Conservation (phyloP, 352 stramenopile species). For the Phytophthora fragariaefolia region DNA sequence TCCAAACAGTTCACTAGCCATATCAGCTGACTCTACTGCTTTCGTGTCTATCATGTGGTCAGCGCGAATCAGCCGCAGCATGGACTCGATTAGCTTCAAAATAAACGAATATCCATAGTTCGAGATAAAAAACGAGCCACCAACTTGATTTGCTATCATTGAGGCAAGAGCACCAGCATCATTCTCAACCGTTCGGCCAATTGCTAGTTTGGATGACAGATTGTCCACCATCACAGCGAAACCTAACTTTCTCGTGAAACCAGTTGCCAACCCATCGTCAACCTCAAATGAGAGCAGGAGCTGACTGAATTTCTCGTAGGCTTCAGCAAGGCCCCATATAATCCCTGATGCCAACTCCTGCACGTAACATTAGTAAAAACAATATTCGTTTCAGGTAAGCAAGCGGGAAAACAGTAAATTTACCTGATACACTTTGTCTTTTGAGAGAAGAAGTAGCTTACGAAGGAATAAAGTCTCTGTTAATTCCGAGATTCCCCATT, state of each 20-base stretch:
- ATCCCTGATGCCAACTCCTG: constrained; percentile 28
- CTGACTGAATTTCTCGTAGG: constrained; percentile 25
- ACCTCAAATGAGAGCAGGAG: constrained; percentile 32
- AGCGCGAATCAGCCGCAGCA: constrained; percentile 9
- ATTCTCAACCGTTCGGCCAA: constrained; percentile 19
- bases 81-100: constrained; percentile 26
- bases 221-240: constrained; percentile 29
- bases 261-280: constrained; percentile 17
- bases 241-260: constrained; percentile 17
- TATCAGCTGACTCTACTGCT: neutral
- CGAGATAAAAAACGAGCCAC: constrained; percentile 11
- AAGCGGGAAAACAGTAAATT: neutral
- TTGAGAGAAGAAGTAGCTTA: constrained; percentile 25
- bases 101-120: constrained; percentile 31
- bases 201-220: constrained; percentile 17
- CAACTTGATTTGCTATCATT: constrained; percentile 16
- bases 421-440: constrained; percentile 27
- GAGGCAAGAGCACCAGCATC: constrained; percentile 19
- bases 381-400: neutral
- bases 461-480: constrained; percentile 21
- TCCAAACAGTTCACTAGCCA: constrained; percentile 8
- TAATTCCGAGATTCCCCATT: constrained; percentile 26
- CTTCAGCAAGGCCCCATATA: constrained; percentile 31
- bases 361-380: neutral
- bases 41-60: neutral